Base-by-base conservation (phyloP, 2,329 filamentous ascomycete species). In the Botrytis fabae region DNA sequence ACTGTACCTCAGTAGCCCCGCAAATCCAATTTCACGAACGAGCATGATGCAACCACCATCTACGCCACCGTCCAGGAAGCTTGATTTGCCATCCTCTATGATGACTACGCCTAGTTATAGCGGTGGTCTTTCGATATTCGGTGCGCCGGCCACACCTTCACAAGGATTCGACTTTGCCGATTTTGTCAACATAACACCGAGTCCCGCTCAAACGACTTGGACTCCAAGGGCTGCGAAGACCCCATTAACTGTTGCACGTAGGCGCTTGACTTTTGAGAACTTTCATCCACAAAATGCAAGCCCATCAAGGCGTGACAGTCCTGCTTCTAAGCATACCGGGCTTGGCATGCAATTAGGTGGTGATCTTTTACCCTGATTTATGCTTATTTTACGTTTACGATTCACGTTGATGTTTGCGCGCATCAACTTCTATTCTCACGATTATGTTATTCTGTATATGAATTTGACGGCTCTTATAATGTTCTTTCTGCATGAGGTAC, bases 111-210 rank as follows among this genome's bases (percentile, higher is more conserved):
- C 93, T 2, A 91, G 91, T 59, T 82, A 91, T 64, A 89, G 90
- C 62, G 86, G 87, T 66, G 87, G 90, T 18, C 78, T 80, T 75
- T 89, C 92, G 81, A 91, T 92, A 79, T 92, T 92, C 80, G 88
- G 90, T 35, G 83, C 82, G 79, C 89, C 92, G 69, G 90, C 89
- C 75, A 98, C 95, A 0, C 95, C 95, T 0, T 91, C 91, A 25
- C 92, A 95, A 80, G 84, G 82, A 65, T 97, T 98, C 82, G 97
- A 98, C 84, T 97, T 98, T 83, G 90, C 94, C 70, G 96, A 99
- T 81, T 99, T 97, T 83, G 92, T 98, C 81, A 98, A 98, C 83
- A 95, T 98, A 81, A 97, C 96, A 10, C 96, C 96, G 0, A 97
- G 94, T 80, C 96, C 96, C 32, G 96, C 94, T 40, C 96, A 98